Percentiles rank a stretch among this genome's conserved stretches.
Evolutionary conservation across 495 filamentous ascomycete species (phyloP).

Genomic region (Hypoxylon fragiforme): DNA sequence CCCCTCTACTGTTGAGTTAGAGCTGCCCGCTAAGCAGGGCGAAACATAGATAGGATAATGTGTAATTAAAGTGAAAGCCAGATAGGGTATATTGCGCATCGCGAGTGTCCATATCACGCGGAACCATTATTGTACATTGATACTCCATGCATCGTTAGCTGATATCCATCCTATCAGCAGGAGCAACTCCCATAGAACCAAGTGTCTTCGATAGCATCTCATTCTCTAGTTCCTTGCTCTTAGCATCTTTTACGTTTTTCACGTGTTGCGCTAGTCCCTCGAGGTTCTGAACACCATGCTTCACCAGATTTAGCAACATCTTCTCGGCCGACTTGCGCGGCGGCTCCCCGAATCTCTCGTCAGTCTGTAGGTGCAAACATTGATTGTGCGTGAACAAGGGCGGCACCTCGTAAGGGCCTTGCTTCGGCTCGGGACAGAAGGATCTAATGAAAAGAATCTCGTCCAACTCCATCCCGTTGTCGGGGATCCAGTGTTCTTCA

Average conservation of each 20-base stretch:
- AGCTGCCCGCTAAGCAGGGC: background rate
- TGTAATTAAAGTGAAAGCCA: constrained; percentile 5
- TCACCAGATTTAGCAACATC: constrained; percentile 22
- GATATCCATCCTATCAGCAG: constrained; percentile 24
- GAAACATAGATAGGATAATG: background rate
- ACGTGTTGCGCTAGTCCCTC: constrained; percentile 16
- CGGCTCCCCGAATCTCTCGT: constrained; percentile 2
- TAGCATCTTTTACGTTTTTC: constrained; percentile 13
- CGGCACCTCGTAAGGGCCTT: constrained; percentile 17
- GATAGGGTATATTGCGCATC: too few relatives aligned
- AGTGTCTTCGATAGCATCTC: background rate
- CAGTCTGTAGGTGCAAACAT: constrained; percentile 6
- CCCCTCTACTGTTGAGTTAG: constrained; percentile 2
- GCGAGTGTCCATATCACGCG: too few relatives aligned
- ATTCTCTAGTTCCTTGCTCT: constrained; percentile 10
- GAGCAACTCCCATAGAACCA: constrained; percentile 2
- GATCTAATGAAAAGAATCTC: constrained; percentile 21
- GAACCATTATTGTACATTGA: background rate
- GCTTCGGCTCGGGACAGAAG: constrained; percentile 1
- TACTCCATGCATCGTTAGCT: constrained; percentile 2
- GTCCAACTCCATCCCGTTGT: constrained; percentile 14
- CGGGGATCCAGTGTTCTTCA: constrained; percentile 11
- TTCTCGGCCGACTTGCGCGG: constrained; percentile 28
- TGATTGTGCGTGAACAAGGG: constrained; percentile 8
- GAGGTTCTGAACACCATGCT: constrained; percentile 24